These are phyloP conservation scores for Alnus rubra DNA, from an alignment of 306 rosid genomes.

Conservation along the genomic window DNA sequence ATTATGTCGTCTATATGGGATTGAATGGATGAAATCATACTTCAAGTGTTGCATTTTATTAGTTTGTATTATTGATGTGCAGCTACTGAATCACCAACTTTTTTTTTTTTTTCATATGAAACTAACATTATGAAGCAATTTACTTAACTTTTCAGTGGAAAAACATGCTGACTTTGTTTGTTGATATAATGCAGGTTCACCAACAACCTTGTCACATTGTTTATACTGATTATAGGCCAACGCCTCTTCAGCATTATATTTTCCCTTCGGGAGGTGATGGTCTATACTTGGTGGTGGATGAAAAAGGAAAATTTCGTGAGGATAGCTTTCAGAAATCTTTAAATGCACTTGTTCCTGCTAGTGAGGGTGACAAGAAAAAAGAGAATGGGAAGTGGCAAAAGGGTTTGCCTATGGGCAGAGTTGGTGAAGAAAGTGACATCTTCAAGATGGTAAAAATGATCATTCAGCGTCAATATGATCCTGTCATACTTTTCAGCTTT, in stretches of 20 bases:
- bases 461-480: slow-evolving; percentile 91
- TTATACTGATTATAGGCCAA: slow-evolving; percentile 93
- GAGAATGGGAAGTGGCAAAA: slow-evolving; percentile 74
- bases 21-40: background rate
- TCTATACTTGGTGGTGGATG: slow-evolving; percentile 85
- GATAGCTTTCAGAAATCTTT: slow-evolving; percentile 83
- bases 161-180: slow-evolving; percentile 27
- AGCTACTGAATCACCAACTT: background rate
- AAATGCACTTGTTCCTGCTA: slow-evolving; percentile 67
- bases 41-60: background rate
- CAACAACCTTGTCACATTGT: slow-evolving; percentile 94
- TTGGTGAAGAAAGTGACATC: slow-evolving; percentile 82
- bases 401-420: slow-evolving; percentile 60
- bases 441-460: slow-evolving; percentile 98
- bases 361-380: slow-evolving; percentile 59
- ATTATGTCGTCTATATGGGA: background rate
- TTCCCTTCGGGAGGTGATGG: slow-evolving; percentile 91
- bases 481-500: slow-evolving; percentile 92
- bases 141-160: background rate
- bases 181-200: slow-evolving; percentile 64
- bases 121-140: background rate
- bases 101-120: background rate
- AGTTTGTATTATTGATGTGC: background rate
- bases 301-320: slow-evolving; percentile 78
- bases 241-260: slow-evolving; percentile 94